A percentile compares a stretch with the other conserved stretches of the same genome.
These are phyloP conservation scores for Fusarium sacchari DNA, from an alignment of 2,329 filamentous ascomycete genomes.

Conservation along the genomic window DNA sequence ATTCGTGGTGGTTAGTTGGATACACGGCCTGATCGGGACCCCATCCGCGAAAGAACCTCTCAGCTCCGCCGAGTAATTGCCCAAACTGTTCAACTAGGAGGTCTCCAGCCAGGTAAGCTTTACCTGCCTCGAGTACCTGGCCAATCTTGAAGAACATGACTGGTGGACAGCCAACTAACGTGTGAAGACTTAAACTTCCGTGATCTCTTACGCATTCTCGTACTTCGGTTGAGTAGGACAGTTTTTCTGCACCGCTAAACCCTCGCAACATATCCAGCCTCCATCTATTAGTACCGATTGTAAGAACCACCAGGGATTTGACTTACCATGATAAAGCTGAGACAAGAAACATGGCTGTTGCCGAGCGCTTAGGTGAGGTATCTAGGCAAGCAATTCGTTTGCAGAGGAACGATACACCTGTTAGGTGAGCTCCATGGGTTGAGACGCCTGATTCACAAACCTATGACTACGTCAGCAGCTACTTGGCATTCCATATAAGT, in stretches of 20 bases:
- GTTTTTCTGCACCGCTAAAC: slow-evolving; percentile 46
- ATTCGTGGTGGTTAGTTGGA: slow-evolving; percentile 42
- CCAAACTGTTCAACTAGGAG: slow-evolving; percentile 19
- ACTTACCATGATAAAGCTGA: slow-evolving; percentile 41
- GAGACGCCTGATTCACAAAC: slow-evolving; percentile 44
- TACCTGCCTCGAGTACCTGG: slow-evolving; percentile 37
- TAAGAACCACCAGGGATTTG: rapidly evolving
- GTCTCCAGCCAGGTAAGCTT: slow-evolving; percentile 14
- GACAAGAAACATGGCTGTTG: slow-evolving; percentile 38
- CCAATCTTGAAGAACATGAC: slow-evolving; percentile 41
- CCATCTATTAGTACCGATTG: background rate
- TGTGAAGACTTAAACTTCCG: slow-evolving; percentile 39
- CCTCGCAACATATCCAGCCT: slow-evolving; percentile 46
- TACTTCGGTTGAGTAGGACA: slow-evolving; percentile 40
- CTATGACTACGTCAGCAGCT: slow-evolving; percentile 1
- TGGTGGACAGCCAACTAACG: slow-evolving; percentile 42
- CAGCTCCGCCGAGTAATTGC: slow-evolving; percentile 22
- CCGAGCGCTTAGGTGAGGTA: slow-evolving; percentile 21
- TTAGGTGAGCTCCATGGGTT: slow-evolving; percentile 42
- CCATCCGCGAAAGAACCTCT: slow-evolving; percentile 42
- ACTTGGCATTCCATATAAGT: rapidly evolving
- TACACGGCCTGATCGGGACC: slow-evolving; percentile 39
- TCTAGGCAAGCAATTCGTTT: slow-evolving; percentile 29
- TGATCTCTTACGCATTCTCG: slow-evolving; percentile 39
- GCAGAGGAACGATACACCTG: slow-evolving; percentile 44